Percentiles rank a stretch among this genome's conserved stretches.
Evolutionary conservation across 495 filamentous ascomycete species (phyloP).

Genomic region (Podospora pseudopauciseta): DNA sequence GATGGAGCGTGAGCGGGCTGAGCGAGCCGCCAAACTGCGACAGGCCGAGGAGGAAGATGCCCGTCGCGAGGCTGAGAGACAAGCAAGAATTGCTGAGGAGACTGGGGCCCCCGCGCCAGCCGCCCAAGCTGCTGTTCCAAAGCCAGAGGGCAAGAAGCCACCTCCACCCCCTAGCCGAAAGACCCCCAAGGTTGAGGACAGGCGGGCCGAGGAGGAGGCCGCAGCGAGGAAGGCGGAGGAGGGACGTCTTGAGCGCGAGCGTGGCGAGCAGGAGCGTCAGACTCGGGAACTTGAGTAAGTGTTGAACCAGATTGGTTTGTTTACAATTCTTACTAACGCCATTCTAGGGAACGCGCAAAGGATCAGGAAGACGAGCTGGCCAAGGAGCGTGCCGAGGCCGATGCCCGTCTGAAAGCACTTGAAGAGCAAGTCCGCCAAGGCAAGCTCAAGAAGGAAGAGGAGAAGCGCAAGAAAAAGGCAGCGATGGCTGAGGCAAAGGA

Average conservation of each 20-base stretch:
- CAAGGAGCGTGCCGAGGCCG: constrained; percentile 74
- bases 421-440: constrained; percentile 92
- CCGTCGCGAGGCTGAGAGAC: constrained; percentile 82
- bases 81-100: constrained; percentile 81
- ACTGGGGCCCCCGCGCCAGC: constrained; percentile 59
- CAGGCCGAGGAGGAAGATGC: constrained; percentile 95
- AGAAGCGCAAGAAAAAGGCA: constrained; percentile 86
- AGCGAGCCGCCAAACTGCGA: constrained; percentile 77
- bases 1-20: constrained; percentile 81
- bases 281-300: constrained; percentile 83
- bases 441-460: constrained; percentile 95
- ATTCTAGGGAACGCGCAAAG: constrained; percentile 61
- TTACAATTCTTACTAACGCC: constrained; percentile 26
- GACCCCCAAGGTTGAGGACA: constrained; percentile 54
- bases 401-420: constrained; percentile 77
- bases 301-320: neutral
- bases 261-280: constrained; percentile 71
- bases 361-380: constrained; percentile 74
- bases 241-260: constrained; percentile 60
- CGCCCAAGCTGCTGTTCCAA: constrained; percentile 33
- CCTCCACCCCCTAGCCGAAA: constrained; percentile 85
- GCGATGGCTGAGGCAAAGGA: constrained; percentile 81
- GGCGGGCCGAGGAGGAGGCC: constrained; percentile 52
- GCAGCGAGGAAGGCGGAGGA: constrained; percentile 49
- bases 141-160: constrained; percentile 66